A percentile compares a stretch with the other conserved stretches of the same genome.
These are phyloP conservation scores for Entomortierella chlamydospora DNA, from an alignment of 192 early-diverging fungal species.

Conservation along the genomic window DNA sequence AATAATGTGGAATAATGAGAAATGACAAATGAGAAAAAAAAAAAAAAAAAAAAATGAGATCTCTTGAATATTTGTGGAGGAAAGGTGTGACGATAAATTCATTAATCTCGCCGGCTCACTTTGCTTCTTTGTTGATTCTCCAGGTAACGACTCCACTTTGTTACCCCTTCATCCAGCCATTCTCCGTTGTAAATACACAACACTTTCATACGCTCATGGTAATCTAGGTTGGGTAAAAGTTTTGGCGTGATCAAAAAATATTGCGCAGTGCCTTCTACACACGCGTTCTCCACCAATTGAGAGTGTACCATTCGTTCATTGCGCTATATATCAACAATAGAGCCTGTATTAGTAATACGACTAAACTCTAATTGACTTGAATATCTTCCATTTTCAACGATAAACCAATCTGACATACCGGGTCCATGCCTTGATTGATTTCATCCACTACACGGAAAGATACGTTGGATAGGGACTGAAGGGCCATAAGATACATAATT, in stretches of 20 bases:
- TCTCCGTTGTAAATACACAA: slow-evolving; percentile 96
- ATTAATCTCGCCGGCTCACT: no score
- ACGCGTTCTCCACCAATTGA: slow-evolving; percentile 89
- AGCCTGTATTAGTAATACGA: not conserved
- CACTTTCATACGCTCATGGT: slow-evolving; percentile 92
- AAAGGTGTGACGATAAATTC: no score
- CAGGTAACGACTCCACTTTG: slow-evolving; percentile 31
- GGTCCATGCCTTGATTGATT: slow-evolving; percentile 99
- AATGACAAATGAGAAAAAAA: not conserved
- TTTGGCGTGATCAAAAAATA: slow-evolving; percentile 99
- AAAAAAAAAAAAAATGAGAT: not conserved
- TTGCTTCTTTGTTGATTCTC: slow-evolving; percentile 35
- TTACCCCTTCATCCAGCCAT: slow-evolving; percentile 64
- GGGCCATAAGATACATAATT: slow-evolving; percentile 94
- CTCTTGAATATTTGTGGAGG: no score
- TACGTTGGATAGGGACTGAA: slow-evolving; percentile 86
- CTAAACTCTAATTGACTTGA: no score
- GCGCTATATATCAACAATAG: slow-evolving; percentile 40
- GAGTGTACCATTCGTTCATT: slow-evolving; percentile 97
- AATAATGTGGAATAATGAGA: not conserved
- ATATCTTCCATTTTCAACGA: not conserved
- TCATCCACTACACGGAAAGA: slow-evolving; percentile 99
- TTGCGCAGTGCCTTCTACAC: slow-evolving; percentile 75
- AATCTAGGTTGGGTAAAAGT: slow-evolving; percentile 91
- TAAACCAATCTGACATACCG: slow-evolving; percentile 36